Conservation (phyloP, 331 rosid genomes). For the Phaseolus coccineus region DNA sequence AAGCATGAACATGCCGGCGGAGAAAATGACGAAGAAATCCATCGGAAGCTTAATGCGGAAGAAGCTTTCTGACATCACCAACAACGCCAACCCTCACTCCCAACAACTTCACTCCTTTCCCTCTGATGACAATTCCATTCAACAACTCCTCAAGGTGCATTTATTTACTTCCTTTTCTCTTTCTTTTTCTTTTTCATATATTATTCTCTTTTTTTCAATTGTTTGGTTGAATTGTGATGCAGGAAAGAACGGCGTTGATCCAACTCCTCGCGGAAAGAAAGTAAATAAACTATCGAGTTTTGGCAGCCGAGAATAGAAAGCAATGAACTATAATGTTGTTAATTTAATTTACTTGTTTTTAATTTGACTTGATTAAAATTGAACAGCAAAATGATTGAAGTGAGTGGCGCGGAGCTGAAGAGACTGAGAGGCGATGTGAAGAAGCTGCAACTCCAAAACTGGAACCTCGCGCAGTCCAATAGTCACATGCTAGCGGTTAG, state of each 20-base stretch:
- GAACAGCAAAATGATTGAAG: conserved; percentile 70
- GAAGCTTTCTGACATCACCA: conserved; percentile 84
- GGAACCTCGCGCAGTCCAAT: conserved; percentile 88
- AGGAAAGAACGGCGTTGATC: conserved; percentile 71
- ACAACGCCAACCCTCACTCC: conserved; percentile 62
- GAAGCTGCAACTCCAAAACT: conserved; percentile 81
- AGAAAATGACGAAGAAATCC: conserved; percentile 66
- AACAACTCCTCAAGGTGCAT: conserved; percentile 71
- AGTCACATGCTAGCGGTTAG: conserved; percentile 75
- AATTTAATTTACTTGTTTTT: background rate
- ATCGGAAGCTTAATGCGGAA: conserved; percentile 70
- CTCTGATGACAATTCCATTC: conserved; percentile 46
- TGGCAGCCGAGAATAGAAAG: background rate
- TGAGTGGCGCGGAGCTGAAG: conserved; percentile 73
- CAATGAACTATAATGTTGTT: background rate
- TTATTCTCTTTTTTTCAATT: background rate
- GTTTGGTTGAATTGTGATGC: conserved; percentile 42
- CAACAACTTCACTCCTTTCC: conserved; percentile 41
- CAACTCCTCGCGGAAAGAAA: conserved; percentile 70
- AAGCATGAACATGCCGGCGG: conserved; percentile 34
- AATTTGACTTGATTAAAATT: conserved; percentile 38
- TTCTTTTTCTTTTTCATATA: background rate
- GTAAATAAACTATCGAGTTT: conserved; percentile 47
- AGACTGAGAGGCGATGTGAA: conserved; percentile 65
- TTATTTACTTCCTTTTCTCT: background rate